phyloP scores from a whole-genome alignment of 176 grass and related monocot genomes.

The Juncus effusus region DNA sequence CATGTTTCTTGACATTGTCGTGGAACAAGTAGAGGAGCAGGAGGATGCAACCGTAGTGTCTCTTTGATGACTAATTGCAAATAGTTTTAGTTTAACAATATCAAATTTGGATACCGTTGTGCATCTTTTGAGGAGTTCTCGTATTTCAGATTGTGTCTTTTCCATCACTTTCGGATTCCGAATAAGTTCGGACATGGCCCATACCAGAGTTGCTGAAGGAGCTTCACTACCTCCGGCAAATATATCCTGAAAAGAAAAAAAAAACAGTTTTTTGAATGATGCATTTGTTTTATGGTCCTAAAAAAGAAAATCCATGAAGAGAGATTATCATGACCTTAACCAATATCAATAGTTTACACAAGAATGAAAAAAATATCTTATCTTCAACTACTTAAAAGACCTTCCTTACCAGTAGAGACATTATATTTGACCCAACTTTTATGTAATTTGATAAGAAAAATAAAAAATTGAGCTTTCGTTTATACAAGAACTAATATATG shows the following conservation, averaged over 20 bases:
- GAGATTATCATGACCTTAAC: too few relatives aligned
- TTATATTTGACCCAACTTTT: too few relatives aligned
- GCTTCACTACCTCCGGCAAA: constrained; percentile 45
- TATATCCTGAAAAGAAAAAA: constrained; percentile 35
- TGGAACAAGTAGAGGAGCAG: constrained; percentile 33
- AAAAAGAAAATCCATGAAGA: too few relatives aligned
- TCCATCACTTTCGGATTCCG: constrained; percentile 23
- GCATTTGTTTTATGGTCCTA: too few relatives aligned
- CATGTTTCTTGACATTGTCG: constrained; percentile 16
- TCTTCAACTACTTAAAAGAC: too few relatives aligned
- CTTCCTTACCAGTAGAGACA: too few relatives aligned
- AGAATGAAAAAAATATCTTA: too few relatives aligned
- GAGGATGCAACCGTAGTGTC: constrained; percentile 44
- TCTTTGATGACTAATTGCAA: constrained; percentile 43
- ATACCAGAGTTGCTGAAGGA: constrained; percentile 32
- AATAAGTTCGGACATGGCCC: constrained; percentile 45
- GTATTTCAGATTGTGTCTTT: constrained; percentile 37
- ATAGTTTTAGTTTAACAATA: constrained; percentile 23
- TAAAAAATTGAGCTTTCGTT: too few relatives aligned
- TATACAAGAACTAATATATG: too few relatives aligned
- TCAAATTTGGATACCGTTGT: constrained; percentile 4
- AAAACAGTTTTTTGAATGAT: too few relatives aligned
- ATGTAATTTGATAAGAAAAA: too few relatives aligned
- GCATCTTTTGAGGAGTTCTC: constrained; percentile 2
- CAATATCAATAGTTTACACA: too few relatives aligned